A percentile compares a stretch with the other conserved stretches of the same genome.
Evolutionary conservation across 345 rosid species (phyloP).

Genomic region (Lepidium aucheri): DNA sequence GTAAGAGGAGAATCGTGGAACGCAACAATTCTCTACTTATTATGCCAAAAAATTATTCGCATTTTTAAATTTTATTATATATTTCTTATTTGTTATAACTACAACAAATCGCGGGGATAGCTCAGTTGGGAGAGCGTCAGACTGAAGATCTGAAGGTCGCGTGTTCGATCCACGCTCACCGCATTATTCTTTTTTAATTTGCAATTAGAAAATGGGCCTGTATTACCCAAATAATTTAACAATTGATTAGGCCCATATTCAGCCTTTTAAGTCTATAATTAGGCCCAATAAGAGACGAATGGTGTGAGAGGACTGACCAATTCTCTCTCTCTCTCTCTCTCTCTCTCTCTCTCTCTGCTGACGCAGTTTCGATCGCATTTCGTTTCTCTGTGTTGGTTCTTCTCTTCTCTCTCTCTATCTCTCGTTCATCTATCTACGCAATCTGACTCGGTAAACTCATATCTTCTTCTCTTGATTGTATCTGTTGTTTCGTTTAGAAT

Average conservation of each 20-base stretch:
- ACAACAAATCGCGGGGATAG: slow-evolving; percentile 54
- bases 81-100: too few relatives aligned
- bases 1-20: slow-evolving; percentile 6
- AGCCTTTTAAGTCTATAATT: neutral
- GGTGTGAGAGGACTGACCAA: neutral
- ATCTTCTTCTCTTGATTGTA: neutral
- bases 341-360: too few relatives aligned
- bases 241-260: neutral
- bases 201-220: neutral
- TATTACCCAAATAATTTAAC: neutral
- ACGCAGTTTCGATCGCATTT: neutral
- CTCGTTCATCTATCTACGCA: neutral
- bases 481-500: neutral
- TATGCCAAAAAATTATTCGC: too few relatives aligned
- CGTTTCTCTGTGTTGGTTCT: too few relatives aligned
- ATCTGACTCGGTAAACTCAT: slow-evolving; percentile 7
- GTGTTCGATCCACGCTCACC: slow-evolving; percentile 70
- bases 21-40: slow-evolving; percentile 19
- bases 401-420: neutral
- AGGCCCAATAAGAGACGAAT: neutral
- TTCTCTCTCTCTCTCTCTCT: neutral
- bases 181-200: neutral
- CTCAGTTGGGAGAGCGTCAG: slow-evolving; percentile 98
- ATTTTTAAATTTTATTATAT: too few relatives aligned
- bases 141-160: slow-evolving; percentile 69